Conservation (phyloP, 225 moss, liverwort and hornwort genomes). For the Sphagnum contortum region DNA sequence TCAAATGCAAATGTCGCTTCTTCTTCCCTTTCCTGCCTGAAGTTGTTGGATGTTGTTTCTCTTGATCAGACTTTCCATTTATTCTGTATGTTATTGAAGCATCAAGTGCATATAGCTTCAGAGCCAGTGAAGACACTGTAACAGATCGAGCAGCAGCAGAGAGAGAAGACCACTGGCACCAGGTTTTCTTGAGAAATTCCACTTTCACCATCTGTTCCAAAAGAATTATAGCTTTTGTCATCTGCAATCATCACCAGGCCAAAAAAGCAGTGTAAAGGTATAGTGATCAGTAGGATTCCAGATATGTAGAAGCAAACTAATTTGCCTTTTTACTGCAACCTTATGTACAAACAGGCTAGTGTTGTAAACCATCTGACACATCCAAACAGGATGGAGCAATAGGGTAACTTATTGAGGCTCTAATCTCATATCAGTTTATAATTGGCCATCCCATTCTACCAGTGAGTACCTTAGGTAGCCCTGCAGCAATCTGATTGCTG, state of each 20-base stretch:
- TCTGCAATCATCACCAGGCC: slow-evolving; percentile 30
- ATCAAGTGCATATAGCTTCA: slow-evolving; percentile 75
- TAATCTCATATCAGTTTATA: too few relatives aligned
- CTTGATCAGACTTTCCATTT: slow-evolving; percentile 1
- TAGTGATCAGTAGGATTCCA: too few relatives aligned
- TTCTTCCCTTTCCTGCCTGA: too few relatives aligned
- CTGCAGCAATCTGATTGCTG: too few relatives aligned
- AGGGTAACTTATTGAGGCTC: too few relatives aligned
- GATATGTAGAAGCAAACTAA: too few relatives aligned
- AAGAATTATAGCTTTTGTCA: slow-evolving; percentile 71
- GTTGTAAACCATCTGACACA: background rate
- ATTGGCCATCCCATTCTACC: too few relatives aligned
- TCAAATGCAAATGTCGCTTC: too few relatives aligned
- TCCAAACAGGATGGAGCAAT: too few relatives aligned
- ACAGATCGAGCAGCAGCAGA: slow-evolving; percentile 83
- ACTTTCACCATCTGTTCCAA: slow-evolving; percentile 92
- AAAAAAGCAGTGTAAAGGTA: background rate
- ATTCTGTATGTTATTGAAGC: slow-evolving; percentile 55
- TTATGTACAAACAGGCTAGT: background rate
- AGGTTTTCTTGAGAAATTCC: slow-evolving; percentile 69
- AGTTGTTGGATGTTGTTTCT: too few relatives aligned
- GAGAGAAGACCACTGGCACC: slow-evolving; percentile 97
- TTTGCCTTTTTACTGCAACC: background rate
- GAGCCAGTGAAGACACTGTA: slow-evolving; percentile 66
- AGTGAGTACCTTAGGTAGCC: too few relatives aligned